Evolutionary conservation across 257 asterid species (phyloP).

Genomic region (Penstemon barbatus): DNA sequence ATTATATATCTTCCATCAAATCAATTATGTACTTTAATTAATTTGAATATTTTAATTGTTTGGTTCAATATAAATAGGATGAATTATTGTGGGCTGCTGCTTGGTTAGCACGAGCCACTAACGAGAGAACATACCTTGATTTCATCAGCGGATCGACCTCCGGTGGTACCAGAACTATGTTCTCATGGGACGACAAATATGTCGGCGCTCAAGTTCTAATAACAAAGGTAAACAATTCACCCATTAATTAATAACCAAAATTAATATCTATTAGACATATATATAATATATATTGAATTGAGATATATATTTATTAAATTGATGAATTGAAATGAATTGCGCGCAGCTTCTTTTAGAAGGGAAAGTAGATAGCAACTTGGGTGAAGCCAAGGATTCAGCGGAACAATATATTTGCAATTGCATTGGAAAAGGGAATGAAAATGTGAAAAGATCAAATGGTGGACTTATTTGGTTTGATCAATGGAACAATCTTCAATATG

Average conservation of each 20-base stretch:
- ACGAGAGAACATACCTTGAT: constrained; percentile 11
- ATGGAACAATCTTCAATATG: constrained; percentile 63
- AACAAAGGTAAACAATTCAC: constrained; percentile 37
- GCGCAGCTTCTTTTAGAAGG: constrained; percentile 41
- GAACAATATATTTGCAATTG: constrained; percentile 61
- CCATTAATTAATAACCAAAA: too few relatives aligned
- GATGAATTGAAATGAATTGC: not conserved
- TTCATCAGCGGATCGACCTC: constrained; percentile 19
- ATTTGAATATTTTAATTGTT: not conserved
- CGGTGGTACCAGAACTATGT: constrained; percentile 46
- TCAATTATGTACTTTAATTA: not conserved
- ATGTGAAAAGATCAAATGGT: constrained; percentile 29
- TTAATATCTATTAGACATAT: too few relatives aligned
- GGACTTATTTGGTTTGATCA: constrained; percentile 53
- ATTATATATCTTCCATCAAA: not conserved
- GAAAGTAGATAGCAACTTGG: constrained; percentile 30
- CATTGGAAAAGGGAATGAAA: constrained; percentile 47
- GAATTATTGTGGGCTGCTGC: constrained; percentile 34
- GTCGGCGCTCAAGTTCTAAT: constrained; percentile 46
- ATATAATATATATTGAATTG: too few relatives aligned
- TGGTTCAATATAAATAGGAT: constrained; percentile 10
- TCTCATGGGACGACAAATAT: constrained; percentile 50
- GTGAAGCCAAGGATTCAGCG: constrained; percentile 25
- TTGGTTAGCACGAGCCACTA: constrained; percentile 29
- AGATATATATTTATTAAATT: too few relatives aligned